phyloP scores from a whole-genome alignment of 179 eudicot species.

The Beta corolliflora region DNA sequence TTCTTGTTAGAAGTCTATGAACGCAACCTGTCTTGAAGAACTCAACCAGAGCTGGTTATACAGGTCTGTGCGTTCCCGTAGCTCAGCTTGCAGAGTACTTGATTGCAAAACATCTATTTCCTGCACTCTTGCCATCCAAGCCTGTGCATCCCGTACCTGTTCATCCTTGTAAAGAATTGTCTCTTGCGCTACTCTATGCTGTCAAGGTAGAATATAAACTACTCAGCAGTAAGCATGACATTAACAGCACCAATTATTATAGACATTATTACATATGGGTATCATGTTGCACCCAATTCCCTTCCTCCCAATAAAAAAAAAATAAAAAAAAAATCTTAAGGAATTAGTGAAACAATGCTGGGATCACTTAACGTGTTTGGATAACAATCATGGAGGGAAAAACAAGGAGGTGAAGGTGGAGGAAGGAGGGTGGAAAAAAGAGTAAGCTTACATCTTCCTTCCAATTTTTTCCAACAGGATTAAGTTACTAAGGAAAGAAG shows the following conservation, averaged over 20 bases:
- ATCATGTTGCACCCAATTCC: not conserved
- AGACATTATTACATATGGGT: not conserved
- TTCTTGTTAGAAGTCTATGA: not conserved
- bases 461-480: no score
- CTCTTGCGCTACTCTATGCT: constrained; percentile 89
- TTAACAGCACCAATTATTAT: not conserved
- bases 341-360: not conserved
- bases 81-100: constrained; percentile 78
- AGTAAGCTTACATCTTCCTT: no score
- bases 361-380: not conserved
- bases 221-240: constrained; percentile 5
- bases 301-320: not conserved
- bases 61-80: constrained; percentile 87
- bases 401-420: no score
- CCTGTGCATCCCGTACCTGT: constrained; percentile 86
- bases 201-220: constrained; percentile 35
- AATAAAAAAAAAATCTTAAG: not conserved
- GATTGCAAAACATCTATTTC: constrained; percentile 90
- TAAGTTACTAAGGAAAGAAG: no score
- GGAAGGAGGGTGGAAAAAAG: no score
- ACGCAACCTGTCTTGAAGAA: constrained; percentile 85
- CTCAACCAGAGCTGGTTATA: constrained; percentile 84
- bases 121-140: constrained; percentile 84
- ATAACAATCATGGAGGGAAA: no score
- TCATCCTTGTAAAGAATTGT: constrained; percentile 76